These are phyloP conservation scores for Wickerhamomyces subpelliculosus DNA, from an alignment of 805 yeast species.

Conservation along the genomic window DNA sequence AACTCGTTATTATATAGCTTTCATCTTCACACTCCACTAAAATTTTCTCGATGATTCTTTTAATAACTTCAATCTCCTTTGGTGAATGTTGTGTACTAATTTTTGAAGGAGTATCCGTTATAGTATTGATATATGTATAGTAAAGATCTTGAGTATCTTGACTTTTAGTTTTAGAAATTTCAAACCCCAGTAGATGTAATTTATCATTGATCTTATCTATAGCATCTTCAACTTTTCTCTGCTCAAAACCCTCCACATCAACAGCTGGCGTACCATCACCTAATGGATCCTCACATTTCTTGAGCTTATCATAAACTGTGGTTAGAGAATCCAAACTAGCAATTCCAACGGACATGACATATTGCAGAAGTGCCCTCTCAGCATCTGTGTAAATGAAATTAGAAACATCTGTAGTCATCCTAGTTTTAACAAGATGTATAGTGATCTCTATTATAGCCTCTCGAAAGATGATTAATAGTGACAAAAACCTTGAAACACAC, in stretches of 20 bases:
- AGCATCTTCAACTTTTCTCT: constrained; percentile 14
- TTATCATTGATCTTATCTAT: constrained; percentile 19
- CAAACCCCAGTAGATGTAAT: constrained; percentile 28
- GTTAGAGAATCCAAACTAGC: constrained; percentile 9
- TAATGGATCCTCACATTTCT: neutral
- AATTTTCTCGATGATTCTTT: constrained; percentile 32
- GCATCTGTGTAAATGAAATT: constrained; percentile 10
- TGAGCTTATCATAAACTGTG: constrained; percentile 2
- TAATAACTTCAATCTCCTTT: constrained; percentile 35
- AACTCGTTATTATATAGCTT: constrained; percentile 28
- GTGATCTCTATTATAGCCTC: neutral
- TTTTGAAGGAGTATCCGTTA: constrained; percentile 29
- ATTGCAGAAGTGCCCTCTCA: constrained; percentile 23
- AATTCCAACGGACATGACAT: constrained; percentile 23
- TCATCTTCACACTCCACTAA: constrained; percentile 17
- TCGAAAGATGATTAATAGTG: no score
- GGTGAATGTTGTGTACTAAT: constrained; percentile 27
- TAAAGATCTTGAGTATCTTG: constrained; percentile 27
- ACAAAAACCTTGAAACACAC: no score
- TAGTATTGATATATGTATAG: constrained; percentile 31
- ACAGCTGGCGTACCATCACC: no score
- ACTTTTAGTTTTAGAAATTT: constrained; percentile 27
- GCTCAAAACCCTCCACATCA: no score
- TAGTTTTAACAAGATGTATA: neutral
- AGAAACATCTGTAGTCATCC: no score